Percentiles rank a stretch among this genome's conserved stretches.
phyloP scores from a whole-genome alignment of 2,329 filamentous ascomycete species.

The Pseudogymnoascus sp. region DNA sequence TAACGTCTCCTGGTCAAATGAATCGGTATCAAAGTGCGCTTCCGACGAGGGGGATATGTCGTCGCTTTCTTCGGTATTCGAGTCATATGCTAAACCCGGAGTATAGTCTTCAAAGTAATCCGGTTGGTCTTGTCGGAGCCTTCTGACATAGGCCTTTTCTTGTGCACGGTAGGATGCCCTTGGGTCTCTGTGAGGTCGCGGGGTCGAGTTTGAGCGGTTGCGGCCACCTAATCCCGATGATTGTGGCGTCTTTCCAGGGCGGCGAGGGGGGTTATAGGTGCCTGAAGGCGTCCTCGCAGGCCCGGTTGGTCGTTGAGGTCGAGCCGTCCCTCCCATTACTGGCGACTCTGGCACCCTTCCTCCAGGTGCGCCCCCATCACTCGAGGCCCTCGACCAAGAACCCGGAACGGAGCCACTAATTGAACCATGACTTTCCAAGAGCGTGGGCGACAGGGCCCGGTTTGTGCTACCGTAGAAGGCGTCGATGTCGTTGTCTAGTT shows the following conservation, averaged over 20 bases:
- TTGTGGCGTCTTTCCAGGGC: slow-evolving; percentile 39
- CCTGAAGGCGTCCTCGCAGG: slow-evolving; percentile 68
- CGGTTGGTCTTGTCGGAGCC: slow-evolving; percentile 69
- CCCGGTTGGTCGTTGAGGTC: slow-evolving; percentile 57
- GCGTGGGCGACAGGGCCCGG: slow-evolving; percentile 18
- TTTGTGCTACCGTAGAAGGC: slow-evolving; percentile 12
- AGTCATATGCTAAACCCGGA: slow-evolving; percentile 54
- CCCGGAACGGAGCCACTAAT: slow-evolving; percentile 24
- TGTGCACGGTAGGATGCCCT: slow-evolving; percentile 72
- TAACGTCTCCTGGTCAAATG: slow-evolving; percentile 84
- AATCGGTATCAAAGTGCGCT: slow-evolving; percentile 69
- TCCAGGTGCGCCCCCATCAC: slow-evolving; percentile 24
- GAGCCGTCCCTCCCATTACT: slow-evolving; percentile 39
- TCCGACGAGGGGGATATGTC: slow-evolving; percentile 86
- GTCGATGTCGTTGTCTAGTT: background rate
- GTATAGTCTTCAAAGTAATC: slow-evolving; percentile 52
- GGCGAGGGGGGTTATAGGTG: slow-evolving; percentile 62
- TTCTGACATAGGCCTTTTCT: slow-evolving; percentile 90
- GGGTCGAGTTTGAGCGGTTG: slow-evolving; percentile 42
- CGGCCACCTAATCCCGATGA: slow-evolving; percentile 36
- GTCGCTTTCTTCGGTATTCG: slow-evolving; percentile 65
- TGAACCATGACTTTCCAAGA: slow-evolving; percentile 21
- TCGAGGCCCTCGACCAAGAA: slow-evolving; percentile 34
- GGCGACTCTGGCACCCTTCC: slow-evolving; percentile 19
- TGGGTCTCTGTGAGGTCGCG: slow-evolving; percentile 42